phyloP scores from a whole-genome alignment of 1,139 yeast species.

The Lodderomyces elongisporus region DNA sequence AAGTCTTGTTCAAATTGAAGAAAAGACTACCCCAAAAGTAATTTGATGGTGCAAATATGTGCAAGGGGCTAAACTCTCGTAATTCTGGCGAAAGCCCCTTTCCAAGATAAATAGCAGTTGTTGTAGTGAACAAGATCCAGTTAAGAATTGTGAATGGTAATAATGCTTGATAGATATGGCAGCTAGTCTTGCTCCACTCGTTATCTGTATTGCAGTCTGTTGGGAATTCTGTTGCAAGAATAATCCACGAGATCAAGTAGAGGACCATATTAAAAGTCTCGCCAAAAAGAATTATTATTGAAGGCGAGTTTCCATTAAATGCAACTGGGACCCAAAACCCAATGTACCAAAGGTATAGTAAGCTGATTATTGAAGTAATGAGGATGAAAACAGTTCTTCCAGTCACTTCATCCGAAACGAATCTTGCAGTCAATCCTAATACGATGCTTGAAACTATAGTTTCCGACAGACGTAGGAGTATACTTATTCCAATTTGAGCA shows the following conservation, averaged over 20 bases:
- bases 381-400: constrained; percentile 18
- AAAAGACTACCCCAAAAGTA: constrained; percentile 3
- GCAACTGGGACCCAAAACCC: constrained; percentile 13
- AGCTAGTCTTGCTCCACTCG: constrained; percentile 10
- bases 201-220: constrained; percentile 14
- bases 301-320: constrained; percentile 11
- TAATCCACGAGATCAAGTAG: constrained; percentile 22
- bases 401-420: constrained; percentile 11
- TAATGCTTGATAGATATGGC: constrained; percentile 24
- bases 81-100: constrained; percentile 21
- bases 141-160: constrained; percentile 25
- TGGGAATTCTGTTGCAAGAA: constrained; percentile 22
- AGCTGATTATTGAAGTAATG: constrained; percentile 18
- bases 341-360: constrained; percentile 21
- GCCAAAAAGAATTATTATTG: constrained; percentile 14
- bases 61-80: constrained; percentile 6
- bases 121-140: constrained; percentile 23
- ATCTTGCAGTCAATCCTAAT: constrained; percentile 24
- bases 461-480: constrained; percentile 16
- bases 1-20: too few species aligned
- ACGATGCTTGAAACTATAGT: constrained; percentile 18
- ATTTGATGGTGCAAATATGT: constrained; percentile 3
- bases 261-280: constrained; percentile 21
- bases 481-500: constrained; percentile 3
- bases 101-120: constrained; percentile 19